phyloP scores from a whole-genome alignment of 2,329 filamentous ascomycete species.

The Aspergillus chevalieri region DNA sequence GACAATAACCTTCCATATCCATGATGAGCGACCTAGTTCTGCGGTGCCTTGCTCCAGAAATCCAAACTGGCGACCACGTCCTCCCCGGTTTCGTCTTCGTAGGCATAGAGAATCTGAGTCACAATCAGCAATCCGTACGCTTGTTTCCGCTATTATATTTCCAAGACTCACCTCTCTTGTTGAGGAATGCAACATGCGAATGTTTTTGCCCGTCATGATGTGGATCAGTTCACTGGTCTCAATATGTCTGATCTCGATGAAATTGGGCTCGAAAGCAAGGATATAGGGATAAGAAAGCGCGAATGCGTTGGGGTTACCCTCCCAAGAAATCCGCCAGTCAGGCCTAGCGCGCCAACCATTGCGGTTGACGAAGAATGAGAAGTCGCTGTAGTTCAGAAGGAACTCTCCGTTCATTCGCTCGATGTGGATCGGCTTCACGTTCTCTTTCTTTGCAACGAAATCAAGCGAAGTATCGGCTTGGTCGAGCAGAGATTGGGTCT shows the following conservation, averaged over 20 bases:
- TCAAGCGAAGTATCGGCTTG: conserved; percentile 97
- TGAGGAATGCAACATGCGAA: conserved; percentile 94
- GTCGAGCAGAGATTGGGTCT: conserved; percentile 92
- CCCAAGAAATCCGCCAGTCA: conserved; percentile 97
- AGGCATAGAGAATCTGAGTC: conserved; percentile 84
- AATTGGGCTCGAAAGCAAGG: conserved; percentile 91
- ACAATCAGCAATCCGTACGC: conserved; percentile 18
- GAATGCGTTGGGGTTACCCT: conserved; percentile 85
- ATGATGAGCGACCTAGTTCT: conserved; percentile 17
- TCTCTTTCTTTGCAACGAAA: conserved; percentile 90
- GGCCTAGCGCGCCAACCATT: conserved; percentile 95
- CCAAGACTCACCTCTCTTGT: conserved; percentile 74
- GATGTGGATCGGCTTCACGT: conserved; percentile 91
- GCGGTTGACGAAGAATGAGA: conserved; percentile 97
- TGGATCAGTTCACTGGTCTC: conserved; percentile 87
- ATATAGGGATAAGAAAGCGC: conserved; percentile 96
- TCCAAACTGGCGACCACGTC: conserved; percentile 92
- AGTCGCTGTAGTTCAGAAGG: conserved; percentile 95
- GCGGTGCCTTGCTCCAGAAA: conserved; percentile 69
- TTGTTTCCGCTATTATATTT: background rate
- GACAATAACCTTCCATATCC: conserved; percentile 3
- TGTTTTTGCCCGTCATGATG: conserved; percentile 93
- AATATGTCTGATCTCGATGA: conserved; percentile 93
- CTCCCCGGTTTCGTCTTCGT: conserved; percentile 90
- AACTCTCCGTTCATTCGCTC: conserved; percentile 96